Evolutionary conservation across 768 basidiomycete species (phyloP).

Genomic region (Pulveroboletus sp.): DNA sequence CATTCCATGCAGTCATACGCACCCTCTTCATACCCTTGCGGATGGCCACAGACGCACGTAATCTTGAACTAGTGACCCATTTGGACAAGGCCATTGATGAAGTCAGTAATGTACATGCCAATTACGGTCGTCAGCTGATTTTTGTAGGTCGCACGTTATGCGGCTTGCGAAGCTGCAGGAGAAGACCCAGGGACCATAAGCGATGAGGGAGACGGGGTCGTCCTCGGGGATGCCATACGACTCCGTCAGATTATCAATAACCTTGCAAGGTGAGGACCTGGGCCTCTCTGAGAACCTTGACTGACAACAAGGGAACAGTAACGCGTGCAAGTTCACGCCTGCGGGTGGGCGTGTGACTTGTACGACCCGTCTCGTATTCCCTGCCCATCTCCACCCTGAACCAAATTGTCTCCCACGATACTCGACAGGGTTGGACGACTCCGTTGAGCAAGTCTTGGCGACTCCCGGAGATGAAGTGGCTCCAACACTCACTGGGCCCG

Average conservation of each 20-base stretch:
- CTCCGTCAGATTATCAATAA: slow-evolving; percentile 81
- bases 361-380: slow-evolving; percentile 56
- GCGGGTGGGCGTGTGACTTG: slow-evolving; percentile 65
- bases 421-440: slow-evolving; percentile 9
- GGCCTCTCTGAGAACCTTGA: neutral
- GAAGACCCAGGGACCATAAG: slow-evolving; percentile 28
- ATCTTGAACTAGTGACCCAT: slow-evolving; percentile 61
- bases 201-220: slow-evolving; percentile 53
- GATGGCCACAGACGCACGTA: slow-evolving; percentile 62
- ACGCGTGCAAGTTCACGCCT: slow-evolving; percentile 79
- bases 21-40: slow-evolving; percentile 68
- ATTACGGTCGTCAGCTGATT: neutral
- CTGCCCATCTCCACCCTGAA: slow-evolving; percentile 17
- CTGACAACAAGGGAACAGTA: slow-evolving; percentile 37
- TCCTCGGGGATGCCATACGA: slow-evolving; percentile 81
- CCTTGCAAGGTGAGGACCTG: slow-evolving; percentile 55
- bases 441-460: slow-evolving; percentile 23
- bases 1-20: slow-evolving; percentile 73
- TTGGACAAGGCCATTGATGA: slow-evolving; percentile 66
- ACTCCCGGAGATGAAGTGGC: slow-evolving; percentile 34
- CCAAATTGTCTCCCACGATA: neutral
- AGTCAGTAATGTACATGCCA: slow-evolving; percentile 29
- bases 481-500: slow-evolving; percentile 3
- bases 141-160: slow-evolving; percentile 53
- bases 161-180: slow-evolving; percentile 58